Conservation (phyloP, 2,329 filamentous ascomycete genomes). For the Ascochyta koolunga region DNA sequence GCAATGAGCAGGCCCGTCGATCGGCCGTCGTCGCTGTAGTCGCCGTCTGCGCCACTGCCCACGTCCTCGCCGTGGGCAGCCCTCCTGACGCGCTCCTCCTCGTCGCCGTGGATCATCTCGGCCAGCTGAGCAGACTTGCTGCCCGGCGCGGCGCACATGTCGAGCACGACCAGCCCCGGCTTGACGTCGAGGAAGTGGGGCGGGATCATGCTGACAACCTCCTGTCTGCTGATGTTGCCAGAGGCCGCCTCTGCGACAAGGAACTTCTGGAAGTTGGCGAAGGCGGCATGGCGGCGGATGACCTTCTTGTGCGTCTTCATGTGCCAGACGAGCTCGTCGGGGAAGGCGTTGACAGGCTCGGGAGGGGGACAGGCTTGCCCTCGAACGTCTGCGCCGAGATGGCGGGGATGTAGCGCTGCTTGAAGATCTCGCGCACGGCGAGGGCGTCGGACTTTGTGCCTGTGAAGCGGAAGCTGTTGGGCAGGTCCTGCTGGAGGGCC, state of each 20-base stretch:
- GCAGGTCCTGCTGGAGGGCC: conserved; percentile 80
- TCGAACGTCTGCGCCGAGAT: conserved; percentile 86
- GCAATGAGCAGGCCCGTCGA: conserved; percentile 91
- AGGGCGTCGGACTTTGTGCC: conserved; percentile 96
- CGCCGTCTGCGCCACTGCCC: conserved; percentile 58
- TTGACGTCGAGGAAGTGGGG: conserved; percentile 89
- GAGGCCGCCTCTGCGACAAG: conserved; percentile 96
- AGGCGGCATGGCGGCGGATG: conserved; percentile 89
- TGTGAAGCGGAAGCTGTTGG: conserved; percentile 97
- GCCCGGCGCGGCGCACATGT: conserved; percentile 94
- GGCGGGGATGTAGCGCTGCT: conserved; percentile 87
- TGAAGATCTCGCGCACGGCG: conserved; percentile 85
- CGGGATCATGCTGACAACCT: conserved; percentile 98
- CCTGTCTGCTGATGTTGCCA: conserved; percentile 96
- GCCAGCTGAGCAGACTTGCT: conserved; percentile 96
- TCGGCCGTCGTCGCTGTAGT: conserved; percentile 78
- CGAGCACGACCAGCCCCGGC: conserved; percentile 90
- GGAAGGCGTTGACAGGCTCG: conserved; percentile 85
- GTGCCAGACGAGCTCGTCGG: conserved; percentile 91
- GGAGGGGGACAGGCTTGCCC: conserved; percentile 83
- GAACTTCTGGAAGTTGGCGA: conserved; percentile 96
- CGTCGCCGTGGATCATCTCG: conserved; percentile 90
- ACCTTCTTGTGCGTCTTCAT: conserved; percentile 99
- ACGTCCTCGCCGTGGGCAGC: conserved; percentile 69
- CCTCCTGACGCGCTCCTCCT: conserved; percentile 82